Evolutionary conservation across 75 land plant species (phyloP), one percentile per base, ranked within the genome.

Genomic region (Pinus taeda): DNA sequence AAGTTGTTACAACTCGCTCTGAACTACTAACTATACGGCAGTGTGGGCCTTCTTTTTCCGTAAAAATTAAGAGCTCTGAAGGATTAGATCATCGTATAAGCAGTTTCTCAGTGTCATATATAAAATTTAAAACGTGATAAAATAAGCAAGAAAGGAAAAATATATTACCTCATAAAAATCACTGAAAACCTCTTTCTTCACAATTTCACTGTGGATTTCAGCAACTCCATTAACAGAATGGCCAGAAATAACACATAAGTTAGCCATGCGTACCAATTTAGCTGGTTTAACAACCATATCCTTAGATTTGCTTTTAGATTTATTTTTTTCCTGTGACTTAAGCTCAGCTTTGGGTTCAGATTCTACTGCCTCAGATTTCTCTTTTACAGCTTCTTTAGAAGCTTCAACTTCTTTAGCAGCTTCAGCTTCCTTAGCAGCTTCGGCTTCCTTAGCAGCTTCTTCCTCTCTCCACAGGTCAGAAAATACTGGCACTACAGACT

Each of bases 191-290:
- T 97, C 98, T 1, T 91, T 82, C 74, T 92, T 97, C 26, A 97
- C 99, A 64, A 97, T 97, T 62, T 95, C 93, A 81, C 95, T 95
- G 74, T 97, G 99, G 80, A 97, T 97, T 59, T 84, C 93, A 60
- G 99, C 99, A 78, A 97, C 99, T 53, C 99, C 99, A 87, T 97
- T 97, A 2, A 97, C 99, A 63, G 87, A 87, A 79, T 97, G 99
- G 33, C 99, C 95, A 62, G 90, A 93, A 73, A 97, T 94, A 77
- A 95, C 93, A 88, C 93, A 95, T 24, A 97, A 83, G 75, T 95
- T 95, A 65, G 99, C 99, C 99, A 97, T 97, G 26, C 95, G 86
- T 37, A 97, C 95, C 77, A 85, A 69, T 71, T 84, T 83, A 71
- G 97, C 89, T 49, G 79, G 80, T 33, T 81, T 81, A 17, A 84